A percentile compares a stretch with the other conserved stretches of the same genome.
These are phyloP conservation scores for Sporisorium exsertum DNA, from an alignment of 1,284 basidiomycete species.

Conservation along the genomic window DNA sequence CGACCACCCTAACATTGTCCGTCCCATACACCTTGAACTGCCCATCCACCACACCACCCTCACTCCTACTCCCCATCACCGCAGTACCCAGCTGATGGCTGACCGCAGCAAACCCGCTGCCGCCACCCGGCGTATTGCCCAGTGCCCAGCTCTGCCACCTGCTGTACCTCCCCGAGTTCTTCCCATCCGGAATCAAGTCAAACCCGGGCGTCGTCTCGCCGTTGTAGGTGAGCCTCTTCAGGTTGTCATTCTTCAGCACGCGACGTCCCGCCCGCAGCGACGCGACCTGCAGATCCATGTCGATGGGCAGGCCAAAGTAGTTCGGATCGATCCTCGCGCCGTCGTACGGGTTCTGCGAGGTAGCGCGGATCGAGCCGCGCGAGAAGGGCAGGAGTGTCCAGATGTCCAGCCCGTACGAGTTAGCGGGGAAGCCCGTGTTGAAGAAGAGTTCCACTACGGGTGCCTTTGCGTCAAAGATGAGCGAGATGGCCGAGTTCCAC, in stretches of 20 bases:
- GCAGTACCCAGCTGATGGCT: constrained; percentile 76
- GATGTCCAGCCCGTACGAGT: constrained; percentile 57
- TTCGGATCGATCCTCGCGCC: constrained; percentile 34
- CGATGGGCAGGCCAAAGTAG: constrained; percentile 70
- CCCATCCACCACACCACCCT: constrained; percentile 73
- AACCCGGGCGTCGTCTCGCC: constrained; percentile 69
- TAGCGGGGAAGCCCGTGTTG: constrained; percentile 52
- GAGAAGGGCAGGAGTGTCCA: constrained; percentile 63
- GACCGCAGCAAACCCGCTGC: constrained; percentile 67
- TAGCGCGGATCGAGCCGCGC: constrained; percentile 51
- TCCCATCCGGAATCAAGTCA: constrained; percentile 54
- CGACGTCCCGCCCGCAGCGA: constrained; percentile 63
- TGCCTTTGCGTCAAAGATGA: constrained; percentile 50
- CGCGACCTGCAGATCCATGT: constrained; percentile 68
- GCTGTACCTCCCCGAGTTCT: constrained; percentile 55
- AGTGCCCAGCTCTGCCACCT: constrained; percentile 70
- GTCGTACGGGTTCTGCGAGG: constrained; percentile 36
- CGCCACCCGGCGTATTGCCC: constrained; percentile 61
- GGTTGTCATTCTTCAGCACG: constrained; percentile 59
- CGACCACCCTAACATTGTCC: constrained; percentile 58
- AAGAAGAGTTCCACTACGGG: constrained; percentile 61
- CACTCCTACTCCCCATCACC: constrained; percentile 75
- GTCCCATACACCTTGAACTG: constrained; percentile 69
- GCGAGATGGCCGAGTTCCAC: constrained; percentile 38
- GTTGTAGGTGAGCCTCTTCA: constrained; percentile 57